A percentile compares a stretch with the other conserved stretches of the same genome.
phyloP scores from a whole-genome alignment of 2,329 filamentous ascomycete species.

The Phoma sp. region DNA sequence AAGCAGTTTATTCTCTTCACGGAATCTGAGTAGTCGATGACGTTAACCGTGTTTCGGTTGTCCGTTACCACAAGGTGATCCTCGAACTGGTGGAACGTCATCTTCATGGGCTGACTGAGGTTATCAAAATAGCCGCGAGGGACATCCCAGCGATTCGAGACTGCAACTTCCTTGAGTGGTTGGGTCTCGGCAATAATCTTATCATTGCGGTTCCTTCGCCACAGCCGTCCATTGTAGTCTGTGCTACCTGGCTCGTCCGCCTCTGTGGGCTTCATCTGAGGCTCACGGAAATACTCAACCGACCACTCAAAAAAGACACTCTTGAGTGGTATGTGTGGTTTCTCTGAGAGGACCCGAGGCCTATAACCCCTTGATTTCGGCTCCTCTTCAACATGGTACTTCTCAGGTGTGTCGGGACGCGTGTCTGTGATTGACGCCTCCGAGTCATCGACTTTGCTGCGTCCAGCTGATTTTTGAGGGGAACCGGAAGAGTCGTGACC shows the following conservation, averaged over 20 bases:
- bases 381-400: slow-evolving; percentile 73
- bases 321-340: slow-evolving; percentile 73
- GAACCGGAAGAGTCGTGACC: slow-evolving; percentile 40
- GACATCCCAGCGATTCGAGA: slow-evolving; percentile 85
- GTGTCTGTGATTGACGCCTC: slow-evolving; percentile 75
- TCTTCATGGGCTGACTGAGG: slow-evolving; percentile 83
- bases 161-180: slow-evolving; percentile 87
- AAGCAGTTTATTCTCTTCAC: slow-evolving; percentile 82
- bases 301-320: slow-evolving; percentile 95
- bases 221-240: slow-evolving; percentile 94
- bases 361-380: slow-evolving; percentile 80
- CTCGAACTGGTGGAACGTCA: slow-evolving; percentile 98
- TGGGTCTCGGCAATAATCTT: slow-evolving; percentile 91
- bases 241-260: slow-evolving; percentile 95
- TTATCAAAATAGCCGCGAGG: slow-evolving; percentile 86
- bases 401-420: slow-evolving; percentile 67
- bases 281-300: slow-evolving; percentile 94
- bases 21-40: slow-evolving; percentile 76
- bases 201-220: slow-evolving; percentile 92
- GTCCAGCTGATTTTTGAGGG: slow-evolving; percentile 39
- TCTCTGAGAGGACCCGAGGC: slow-evolving; percentile 63
- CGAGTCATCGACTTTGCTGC: slow-evolving; percentile 64
- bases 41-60: slow-evolving; percentile 82
- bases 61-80: slow-evolving; percentile 94
- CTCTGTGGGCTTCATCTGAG: slow-evolving; percentile 96